Evolutionary conservation across 192 early-diverging fungal species (phyloP).

Genomic region (Coemansia sp.): DNA sequence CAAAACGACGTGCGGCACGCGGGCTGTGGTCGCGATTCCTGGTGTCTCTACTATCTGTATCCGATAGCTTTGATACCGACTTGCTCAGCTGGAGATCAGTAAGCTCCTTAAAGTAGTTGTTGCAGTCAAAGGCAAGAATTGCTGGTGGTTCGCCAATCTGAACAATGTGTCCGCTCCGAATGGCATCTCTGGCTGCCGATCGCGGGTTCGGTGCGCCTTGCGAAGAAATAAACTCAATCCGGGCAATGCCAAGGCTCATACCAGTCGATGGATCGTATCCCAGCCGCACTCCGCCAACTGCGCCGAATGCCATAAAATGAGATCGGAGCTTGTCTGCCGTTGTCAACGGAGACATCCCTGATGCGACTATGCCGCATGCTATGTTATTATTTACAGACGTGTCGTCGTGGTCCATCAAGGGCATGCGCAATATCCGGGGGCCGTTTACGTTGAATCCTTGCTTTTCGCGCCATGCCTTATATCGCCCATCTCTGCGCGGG

Average conservation of each 20-base stretch:
- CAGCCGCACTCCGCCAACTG: slow-evolving; percentile 36
- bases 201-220: slow-evolving; percentile 40
- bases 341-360: slow-evolving; percentile 47
- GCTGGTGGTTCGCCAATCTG: slow-evolving; percentile 36
- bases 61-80: not conserved
- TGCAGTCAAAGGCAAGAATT: slow-evolving; percentile 22
- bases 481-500: slow-evolving; percentile 23
- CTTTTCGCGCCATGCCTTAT: slow-evolving; percentile 30
- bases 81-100: not conserved
- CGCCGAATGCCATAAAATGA: slow-evolving; percentile 46
- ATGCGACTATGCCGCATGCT: slow-evolving; percentile 28
- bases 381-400: slow-evolving; percentile 18
- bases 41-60: not conserved
- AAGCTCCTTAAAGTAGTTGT: slow-evolving; percentile 29
- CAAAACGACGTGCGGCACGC: not conserved
- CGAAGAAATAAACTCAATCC: slow-evolving; percentile 30
- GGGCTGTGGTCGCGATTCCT: not conserved
- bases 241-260: slow-evolving; percentile 52
- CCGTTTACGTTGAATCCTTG: not conserved
- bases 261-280: slow-evolving; percentile 51
- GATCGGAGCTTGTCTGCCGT: slow-evolving; percentile 41
- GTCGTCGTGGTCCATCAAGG: slow-evolving; percentile 40
- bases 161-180: slow-evolving; percentile 20
- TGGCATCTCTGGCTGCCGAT: slow-evolving; percentile 35
- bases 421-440: slow-evolving; percentile 26